Evolutionary conservation across 2,329 filamentous ascomycete genomes (phyloP).

Genomic region (Pseudogymnoascus sp.): DNA sequence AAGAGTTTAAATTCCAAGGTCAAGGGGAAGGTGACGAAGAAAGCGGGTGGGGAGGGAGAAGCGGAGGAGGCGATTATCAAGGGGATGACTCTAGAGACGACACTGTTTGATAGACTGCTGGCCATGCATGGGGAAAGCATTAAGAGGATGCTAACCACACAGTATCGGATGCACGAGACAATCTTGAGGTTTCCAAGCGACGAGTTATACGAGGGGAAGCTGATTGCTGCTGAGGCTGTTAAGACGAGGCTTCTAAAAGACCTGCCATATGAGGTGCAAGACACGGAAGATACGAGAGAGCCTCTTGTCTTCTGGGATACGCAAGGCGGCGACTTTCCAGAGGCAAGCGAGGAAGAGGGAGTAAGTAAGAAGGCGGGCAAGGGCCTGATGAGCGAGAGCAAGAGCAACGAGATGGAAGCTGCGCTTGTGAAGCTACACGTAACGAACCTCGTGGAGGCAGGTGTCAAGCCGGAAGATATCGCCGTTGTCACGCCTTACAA

Average conservation of each 20-base stretch:
- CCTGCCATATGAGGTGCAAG: conserved; percentile 66
- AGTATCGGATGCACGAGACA: conserved; percentile 94
- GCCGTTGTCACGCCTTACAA: conserved; percentile 96
- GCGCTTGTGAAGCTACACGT: conserved; percentile 74
- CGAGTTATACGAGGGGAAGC: conserved; percentile 73
- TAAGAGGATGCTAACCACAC: conserved; percentile 91
- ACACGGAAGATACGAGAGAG: conserved; percentile 79
- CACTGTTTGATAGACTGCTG: conserved; percentile 84
- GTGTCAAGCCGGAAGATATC: conserved; percentile 74
- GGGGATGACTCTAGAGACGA: conserved; percentile 68
- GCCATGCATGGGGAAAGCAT: conserved; percentile 71
- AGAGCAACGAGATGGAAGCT: conserved; percentile 88
- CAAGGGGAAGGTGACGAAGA: conserved; percentile 27
- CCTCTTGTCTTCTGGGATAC: conserved; percentile 93
- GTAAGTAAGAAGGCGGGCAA: conserved; percentile 39
- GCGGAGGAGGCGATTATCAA: conserved; percentile 35
- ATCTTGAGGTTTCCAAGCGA: conserved; percentile 94
- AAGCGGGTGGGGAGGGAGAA: conserved; percentile 28
- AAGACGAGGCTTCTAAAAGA: conserved; percentile 66
- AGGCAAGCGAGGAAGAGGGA: conserved; percentile 69
- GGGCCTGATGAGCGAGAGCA: conserved; percentile 59
- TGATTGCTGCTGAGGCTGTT: conserved; percentile 75
- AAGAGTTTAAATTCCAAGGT: conserved; percentile 61
- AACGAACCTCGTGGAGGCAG: conserved; percentile 63
- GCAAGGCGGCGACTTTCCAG: conserved; percentile 85